Evolutionary conservation across 2,329 filamentous ascomycete species (phyloP), one percentile per base, ranked within the genome.

Genomic region (Fusarium napiforme): DNA sequence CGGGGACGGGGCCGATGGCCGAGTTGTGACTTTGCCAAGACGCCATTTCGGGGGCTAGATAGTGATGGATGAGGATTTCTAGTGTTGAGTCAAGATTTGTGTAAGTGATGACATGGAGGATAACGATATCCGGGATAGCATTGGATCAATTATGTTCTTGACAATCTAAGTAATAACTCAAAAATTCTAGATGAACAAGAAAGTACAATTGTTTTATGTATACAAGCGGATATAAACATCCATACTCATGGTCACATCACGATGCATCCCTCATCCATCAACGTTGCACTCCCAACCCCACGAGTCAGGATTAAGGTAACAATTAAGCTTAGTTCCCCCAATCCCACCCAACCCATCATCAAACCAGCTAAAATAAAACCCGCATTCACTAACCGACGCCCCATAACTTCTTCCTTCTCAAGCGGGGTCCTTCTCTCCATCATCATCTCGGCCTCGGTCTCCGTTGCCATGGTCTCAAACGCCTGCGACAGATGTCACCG

Each of bases 401-500:
- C 67, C 67, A 69, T 69, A 53, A 53, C 62, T 67, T 32, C 9
- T 46, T 46, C 32, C 28, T 34, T 36, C 19, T 42, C 58, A 73
- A 65, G 73, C 70, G 73, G 73, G 73, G 73, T 69, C 55, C 32
- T 10, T 67, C 40, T 53, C 50, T 42, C 32, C 32, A 21, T 21
- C 46, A 37, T 42, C 58, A 36, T 55, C 73, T 73, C 73, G 73
- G 73, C 55, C 60, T 75, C 70, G 34, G 49, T 47, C 67, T 45
- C 73, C 73, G 73, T 37, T 21, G 18, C 61, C 60, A 49, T 75
- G 73, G 28, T 61, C 42, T 73, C 71, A 45, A 75, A 58, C 60
- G 82, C 82, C 16, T 84, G 82, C 73, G 82, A 84, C 46, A 79
- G 81, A 57, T 84, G 83, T 68, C 83, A 85, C 70, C 79, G 79